These are phyloP conservation scores for Deuterostichococcus epilithicus DNA, from an alignment of 139 green algal species.

Conservation along the genomic window DNA sequence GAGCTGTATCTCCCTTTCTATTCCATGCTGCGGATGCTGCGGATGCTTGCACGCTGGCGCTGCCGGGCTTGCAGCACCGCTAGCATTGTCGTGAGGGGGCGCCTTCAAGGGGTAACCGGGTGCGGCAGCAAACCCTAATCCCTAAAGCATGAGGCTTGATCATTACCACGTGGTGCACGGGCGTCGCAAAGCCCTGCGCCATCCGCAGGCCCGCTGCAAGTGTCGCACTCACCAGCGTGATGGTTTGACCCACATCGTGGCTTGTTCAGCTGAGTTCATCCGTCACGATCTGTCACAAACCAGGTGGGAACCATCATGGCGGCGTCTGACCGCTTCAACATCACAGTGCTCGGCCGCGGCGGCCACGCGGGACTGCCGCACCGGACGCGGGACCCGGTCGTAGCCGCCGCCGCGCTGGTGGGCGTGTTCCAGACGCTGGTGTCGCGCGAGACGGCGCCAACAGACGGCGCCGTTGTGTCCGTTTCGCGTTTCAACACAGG, in stretches of 20 bases:
- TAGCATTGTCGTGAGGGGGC: neutral
- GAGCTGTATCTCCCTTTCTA: neutral
- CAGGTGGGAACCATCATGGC: neutral
- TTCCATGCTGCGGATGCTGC: no score
- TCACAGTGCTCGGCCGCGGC: conserved; percentile 46
- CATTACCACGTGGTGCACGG: no score
- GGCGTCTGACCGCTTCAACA: conserved; percentile 21
- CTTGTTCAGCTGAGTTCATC: neutral
- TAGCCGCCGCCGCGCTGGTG: conserved; percentile 64
- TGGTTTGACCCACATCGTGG: neutral
- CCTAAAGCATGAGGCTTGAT: no score
- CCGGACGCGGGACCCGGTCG: conserved; percentile 70
- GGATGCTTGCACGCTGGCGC: neutral
- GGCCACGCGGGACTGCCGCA: conserved; percentile 88
- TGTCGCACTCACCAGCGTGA: neutral
- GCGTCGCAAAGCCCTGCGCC: neutral
- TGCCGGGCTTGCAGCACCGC: neutral
- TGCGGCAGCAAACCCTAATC: no score
- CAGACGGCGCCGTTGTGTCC: neutral
- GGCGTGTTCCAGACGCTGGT: conserved; percentile 8
- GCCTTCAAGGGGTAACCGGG: no score
- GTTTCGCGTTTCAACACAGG: neutral
- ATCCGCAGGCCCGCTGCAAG: neutral
- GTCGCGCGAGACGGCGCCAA: neutral
- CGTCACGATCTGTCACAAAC: neutral